These are phyloP conservation scores for Scutellaria galericulata DNA, from an alignment of 257 asterid species.

Conservation along the genomic window DNA sequence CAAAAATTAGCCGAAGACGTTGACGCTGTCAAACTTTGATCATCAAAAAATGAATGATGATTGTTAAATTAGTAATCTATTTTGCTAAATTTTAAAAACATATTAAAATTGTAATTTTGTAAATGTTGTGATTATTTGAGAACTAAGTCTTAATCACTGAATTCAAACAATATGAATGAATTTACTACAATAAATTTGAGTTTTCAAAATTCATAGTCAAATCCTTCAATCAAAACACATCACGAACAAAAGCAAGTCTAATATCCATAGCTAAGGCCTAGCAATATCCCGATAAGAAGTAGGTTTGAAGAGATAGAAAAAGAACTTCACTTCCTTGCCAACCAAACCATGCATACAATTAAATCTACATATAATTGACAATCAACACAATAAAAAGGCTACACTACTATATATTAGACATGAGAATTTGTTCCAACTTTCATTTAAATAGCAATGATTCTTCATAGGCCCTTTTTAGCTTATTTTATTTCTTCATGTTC, in stretches of 20 bases:
- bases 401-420: not conserved
- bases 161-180: too few species aligned
- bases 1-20: too few species aligned
- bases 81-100: too few species aligned
- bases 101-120: too few species aligned
- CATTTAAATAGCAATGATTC: constrained; percentile 21
- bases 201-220: too few species aligned
- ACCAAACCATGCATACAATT: constrained; percentile 14
- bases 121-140: too few species aligned
- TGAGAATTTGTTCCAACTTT: constrained; percentile 35
- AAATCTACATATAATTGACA: not conserved
- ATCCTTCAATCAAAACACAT: not conserved
- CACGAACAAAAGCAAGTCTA: constrained; percentile 19
- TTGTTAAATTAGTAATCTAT: too few species aligned
- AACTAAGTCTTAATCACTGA: too few species aligned
- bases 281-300: constrained; percentile 13
- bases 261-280: constrained; percentile 23
- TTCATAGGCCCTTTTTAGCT: not conserved
- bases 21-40: too few species aligned
- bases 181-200: too few species aligned
- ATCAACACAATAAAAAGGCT: too few species aligned
- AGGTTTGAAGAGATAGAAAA: constrained; percentile 29
- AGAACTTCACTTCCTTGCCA: constrained; percentile 33
- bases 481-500: not conserved
- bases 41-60: too few species aligned